These are phyloP conservation scores for Wallacemonas collosoma DNA, from an alignment of 208 protist genomes.

Conservation along the genomic window DNA sequence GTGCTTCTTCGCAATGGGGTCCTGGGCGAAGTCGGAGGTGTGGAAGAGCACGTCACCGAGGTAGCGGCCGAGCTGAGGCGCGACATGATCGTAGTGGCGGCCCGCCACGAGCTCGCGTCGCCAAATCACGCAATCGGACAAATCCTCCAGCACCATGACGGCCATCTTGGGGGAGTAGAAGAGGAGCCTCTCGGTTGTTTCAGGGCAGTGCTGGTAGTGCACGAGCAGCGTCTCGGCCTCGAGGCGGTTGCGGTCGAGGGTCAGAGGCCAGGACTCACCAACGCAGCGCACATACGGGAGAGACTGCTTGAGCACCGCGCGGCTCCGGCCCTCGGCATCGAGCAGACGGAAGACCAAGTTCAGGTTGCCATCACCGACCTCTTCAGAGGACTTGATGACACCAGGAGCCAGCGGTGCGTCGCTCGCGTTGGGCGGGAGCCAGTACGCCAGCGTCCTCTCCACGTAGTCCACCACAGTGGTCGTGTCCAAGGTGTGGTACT, in stretches of 20 bases:
- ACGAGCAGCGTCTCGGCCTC: constrained; percentile 39
- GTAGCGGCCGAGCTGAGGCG: constrained; percentile 33
- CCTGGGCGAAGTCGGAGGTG: constrained; percentile 39
- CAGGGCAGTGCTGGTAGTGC: constrained; percentile 24
- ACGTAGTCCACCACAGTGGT: constrained; percentile 29
- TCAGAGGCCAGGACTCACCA: constrained; percentile 37
- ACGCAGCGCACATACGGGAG: constrained; percentile 40
- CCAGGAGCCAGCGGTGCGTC: constrained; percentile 18
- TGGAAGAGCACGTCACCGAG: constrained; percentile 41
- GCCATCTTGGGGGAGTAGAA: constrained; percentile 35
- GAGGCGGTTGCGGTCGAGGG: constrained; percentile 39
- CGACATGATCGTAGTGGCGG: constrained; percentile 31
- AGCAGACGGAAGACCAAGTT: constrained; percentile 39
- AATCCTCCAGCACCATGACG: constrained; percentile 33
- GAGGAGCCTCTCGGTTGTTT: constrained; percentile 31
- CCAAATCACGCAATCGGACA: constrained; percentile 38
- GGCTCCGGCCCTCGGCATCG: constrained; percentile 23
- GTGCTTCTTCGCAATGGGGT: constrained; percentile 32
- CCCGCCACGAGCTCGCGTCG: constrained; percentile 28
- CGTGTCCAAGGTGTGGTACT: constrained; percentile 26
- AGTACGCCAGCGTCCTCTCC: constrained; percentile 22
- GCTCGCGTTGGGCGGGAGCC: constrained; percentile 3
- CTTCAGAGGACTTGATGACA: constrained; percentile 24
- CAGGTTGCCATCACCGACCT: constrained; percentile 40
- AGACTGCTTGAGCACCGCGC: constrained; percentile 35